phyloP scores from a whole-genome alignment of 257 asterid species.

The Nicotiana paniculata region DNA sequence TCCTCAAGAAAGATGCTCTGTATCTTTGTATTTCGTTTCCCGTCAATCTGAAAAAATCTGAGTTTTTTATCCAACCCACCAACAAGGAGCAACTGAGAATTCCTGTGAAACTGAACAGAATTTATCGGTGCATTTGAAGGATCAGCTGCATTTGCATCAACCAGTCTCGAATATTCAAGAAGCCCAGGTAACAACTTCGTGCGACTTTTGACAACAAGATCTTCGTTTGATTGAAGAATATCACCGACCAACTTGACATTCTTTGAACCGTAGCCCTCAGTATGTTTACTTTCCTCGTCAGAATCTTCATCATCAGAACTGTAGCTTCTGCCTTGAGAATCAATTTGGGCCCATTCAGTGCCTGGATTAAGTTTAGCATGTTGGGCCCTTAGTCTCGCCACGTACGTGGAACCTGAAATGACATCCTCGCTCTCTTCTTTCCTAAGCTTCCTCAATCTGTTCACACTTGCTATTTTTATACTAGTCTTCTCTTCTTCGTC shows the following conservation, averaged over 20 bases:
- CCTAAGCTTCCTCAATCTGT: conserved; percentile 71
- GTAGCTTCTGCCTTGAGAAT: conserved; percentile 23
- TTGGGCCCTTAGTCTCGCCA: conserved; percentile 80
- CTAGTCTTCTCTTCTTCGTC: conserved; percentile 72
- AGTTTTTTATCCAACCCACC: conserved; percentile 77
- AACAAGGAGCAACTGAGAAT: conserved; percentile 77
- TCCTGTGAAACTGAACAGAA: conserved; percentile 86
- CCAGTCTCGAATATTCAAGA: conserved; percentile 71
- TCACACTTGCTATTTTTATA: conserved; percentile 64
- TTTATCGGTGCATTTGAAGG: conserved; percentile 55
- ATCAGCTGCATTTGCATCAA: conserved; percentile 67
- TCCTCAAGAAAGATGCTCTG: conserved; percentile 80
- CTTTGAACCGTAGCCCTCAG: conserved; percentile 17
- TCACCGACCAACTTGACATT: conserved; percentile 27
- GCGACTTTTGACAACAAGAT: conserved; percentile 52
- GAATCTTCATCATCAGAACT: conserved; percentile 65
- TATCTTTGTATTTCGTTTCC: conserved; percentile 66
- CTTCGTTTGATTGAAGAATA: conserved; percentile 63
- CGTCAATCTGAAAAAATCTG: conserved; percentile 83
- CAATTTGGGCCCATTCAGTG: conserved; percentile 78
- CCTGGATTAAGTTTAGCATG: conserved; percentile 80
- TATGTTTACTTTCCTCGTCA: conserved; percentile 32
- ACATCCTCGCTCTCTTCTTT: conserved; percentile 67
- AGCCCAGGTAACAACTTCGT: conserved; percentile 56
- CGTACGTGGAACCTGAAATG: conserved; percentile 59